Evolutionary conservation across 1,139 yeast genomes (phyloP), one percentile per base, ranked within the genome.

Genomic region (Debaryomycetaceae sp.): DNA sequence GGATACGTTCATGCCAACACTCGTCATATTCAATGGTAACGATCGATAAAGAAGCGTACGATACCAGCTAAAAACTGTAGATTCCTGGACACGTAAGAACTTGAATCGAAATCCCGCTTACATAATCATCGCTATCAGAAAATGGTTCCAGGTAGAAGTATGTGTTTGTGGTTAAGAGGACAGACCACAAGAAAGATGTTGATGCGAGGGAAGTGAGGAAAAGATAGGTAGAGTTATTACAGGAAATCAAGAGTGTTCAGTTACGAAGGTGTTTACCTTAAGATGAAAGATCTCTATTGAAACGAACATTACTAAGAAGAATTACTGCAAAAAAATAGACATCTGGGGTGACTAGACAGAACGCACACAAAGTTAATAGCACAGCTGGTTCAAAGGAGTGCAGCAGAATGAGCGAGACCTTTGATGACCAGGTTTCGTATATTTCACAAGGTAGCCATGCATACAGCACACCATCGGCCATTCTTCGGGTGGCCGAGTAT

Each of bases 1-100:
- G 22, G 59, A 42, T 22, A 57, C 45, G 39, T 50, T 55, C 63
- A 59, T 59, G 15, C 14, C 31, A 5, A 18, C 16, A 16, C 30
- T 34, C 16, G 24, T 9, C n/a, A n/a, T n/a, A n/a, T n/a, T n/a
- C n/a, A n/a, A n/a, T n/a, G n/a, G n/a, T n/a, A n/a, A n/a, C n/a
- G n/a, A n/a, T n/a, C n/a, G n/a, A n/a, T n/a, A n/a, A n/a, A n/a
- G n/a, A n/a, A n/a, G n/a, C n/a, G n/a, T n/a, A n/a, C n/a, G n/a
- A n/a, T n/a, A n/a, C n/a, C n/a, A n/a, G n/a, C n/a, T n/a, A n/a
- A n/a, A n/a, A n/a, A n/a, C n/a, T 31, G 9, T 6, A 8, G 26
- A n/a, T 8, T 24, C 29, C 22, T 26, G 33, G 14, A 34, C 37
- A 34, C 41, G 33, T 34, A 24, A n/a, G 15, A n/a, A 22, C 13